Evolutionary conservation across 495 filamentous ascomycete species (phyloP), one percentile per base, ranked within the genome.

Genomic region (Friedmanniomyces simplex): DNA sequence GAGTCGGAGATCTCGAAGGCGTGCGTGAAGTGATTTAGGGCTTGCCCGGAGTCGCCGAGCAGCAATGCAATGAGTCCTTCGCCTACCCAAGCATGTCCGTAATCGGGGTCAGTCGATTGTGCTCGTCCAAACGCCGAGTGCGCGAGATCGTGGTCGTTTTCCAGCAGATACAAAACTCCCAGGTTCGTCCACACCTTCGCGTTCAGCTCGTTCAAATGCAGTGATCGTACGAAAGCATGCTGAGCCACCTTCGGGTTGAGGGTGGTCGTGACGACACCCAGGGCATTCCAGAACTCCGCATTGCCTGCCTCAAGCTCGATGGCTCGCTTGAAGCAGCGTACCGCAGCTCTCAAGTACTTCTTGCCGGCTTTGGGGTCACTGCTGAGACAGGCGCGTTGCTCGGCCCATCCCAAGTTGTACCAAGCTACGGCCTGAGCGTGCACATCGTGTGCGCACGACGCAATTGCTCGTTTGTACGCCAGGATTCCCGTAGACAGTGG

Each of bases 301-400:
- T 97, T 99, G 28, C 90, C 87, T 7, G 94, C 86, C 68, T 99
- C 93, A 1, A 96, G 73, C 70, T 97, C 94, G 65, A 99, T 97
- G 3, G 94, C 87, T 51, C 88, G 79, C 71, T 97, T 99, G 80
- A 99, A 99, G 69, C 90, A 94, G 26, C 86, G 80, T 52, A 97
- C 84, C 22, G 91, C 79, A 22, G 89, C 84, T 69, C 85, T 91
- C 22, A 95, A 74, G 59, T 86, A 88, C 54, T 76, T 83, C 16
- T 77, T 75, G 65, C 60, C 79, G 73, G 57, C 66, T 71, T 66
- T 73, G 69, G 24, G 59, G 66, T 50, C 63, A 63, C 34, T 74
- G 66, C 79, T 86, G 26, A 75, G 74, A 65, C 91, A 88, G 11
- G 89, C 84, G 46, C 83, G 79, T 67, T 93, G 83, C 69, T 99